Base-by-base conservation (phyloP, 2,329 filamentous ascomycete species). In the Drechslerella dactyloides region DNA sequence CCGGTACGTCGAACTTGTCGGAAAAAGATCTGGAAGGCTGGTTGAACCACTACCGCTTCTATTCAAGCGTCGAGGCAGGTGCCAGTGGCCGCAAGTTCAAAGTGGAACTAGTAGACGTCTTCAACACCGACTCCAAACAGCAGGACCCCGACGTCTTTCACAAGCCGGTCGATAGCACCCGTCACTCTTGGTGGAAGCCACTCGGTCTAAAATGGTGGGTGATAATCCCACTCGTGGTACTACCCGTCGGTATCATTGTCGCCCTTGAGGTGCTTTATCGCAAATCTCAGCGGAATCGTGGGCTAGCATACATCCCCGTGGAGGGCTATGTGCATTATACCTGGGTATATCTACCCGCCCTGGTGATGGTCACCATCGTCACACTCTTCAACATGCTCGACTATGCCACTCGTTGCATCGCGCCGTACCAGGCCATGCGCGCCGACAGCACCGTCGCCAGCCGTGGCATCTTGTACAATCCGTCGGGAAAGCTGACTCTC, bases 321-420 rank as follows among this genome's bases (percentile, higher is more conserved):
- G 70, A 51, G 19, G 65, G 64, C 37, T 74, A 74, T 23, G 54
- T 74, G 15, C 70, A 69, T 15, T 74, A 74, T 23, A 74, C 70
- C 1, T 74, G 70, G 70, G 70, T 69, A 5, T 73, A 65, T 44
- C 44, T 74, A 4, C 70, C 70, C 1, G 70, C 70, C 1, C 37
- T 69, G 10, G 55, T 61, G 2, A 74, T 74, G 70, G 70, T 74
- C 7, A 33, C 40, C 8, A 48, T 74, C 10, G 63, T 69, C 19
- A 69, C 64, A 2, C 40, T 70, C 1, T 74, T 74, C 35, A 59
- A 58, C 46, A 69, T 74, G 63, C 55, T 74, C 23, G 70, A 74
- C 37, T 69, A 65, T 19, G 64, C 70, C 7, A 60, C 61, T 21
- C 59, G 65, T 3, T 65, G 52, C 21, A 51, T 74, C 19, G 70